Evolutionary conservation across 2,329 filamentous ascomycete species (phyloP).

Genomic region (Penicillium sp.): DNA sequence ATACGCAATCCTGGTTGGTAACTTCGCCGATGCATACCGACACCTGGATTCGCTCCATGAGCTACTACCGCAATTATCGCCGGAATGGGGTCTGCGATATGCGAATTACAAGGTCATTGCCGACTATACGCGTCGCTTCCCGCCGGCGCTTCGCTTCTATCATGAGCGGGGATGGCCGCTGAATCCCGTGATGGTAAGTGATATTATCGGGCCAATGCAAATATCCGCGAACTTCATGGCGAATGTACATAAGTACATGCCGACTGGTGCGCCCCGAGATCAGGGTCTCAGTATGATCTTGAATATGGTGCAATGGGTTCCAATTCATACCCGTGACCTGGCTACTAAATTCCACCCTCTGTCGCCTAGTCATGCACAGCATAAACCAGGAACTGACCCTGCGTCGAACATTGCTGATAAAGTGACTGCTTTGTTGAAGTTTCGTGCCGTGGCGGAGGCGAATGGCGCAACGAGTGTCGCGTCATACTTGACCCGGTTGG

Average conservation of each 20-base stretch:
- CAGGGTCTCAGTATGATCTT: slow-evolving; percentile 9
- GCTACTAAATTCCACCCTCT: slow-evolving; percentile 11
- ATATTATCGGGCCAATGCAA: slow-evolving; percentile 12
- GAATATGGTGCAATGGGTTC: neutral
- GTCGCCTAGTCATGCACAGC: neutral
- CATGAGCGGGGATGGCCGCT: slow-evolving; percentile 19
- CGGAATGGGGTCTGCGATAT: slow-evolving; percentile 26
- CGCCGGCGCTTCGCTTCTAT: slow-evolving; percentile 22
- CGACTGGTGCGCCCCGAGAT: slow-evolving; percentile 4
- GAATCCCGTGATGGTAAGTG: slow-evolving; percentile 11
- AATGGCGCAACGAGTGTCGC: slow-evolving; percentile 3
- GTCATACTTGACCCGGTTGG: slow-evolving; percentile 14
- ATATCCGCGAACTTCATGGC: slow-evolving; percentile 12
- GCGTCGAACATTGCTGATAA: neutral
- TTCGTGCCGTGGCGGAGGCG: slow-evolving; percentile 8
- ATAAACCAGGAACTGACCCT: neutral
- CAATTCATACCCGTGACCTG: slow-evolving; percentile 2
- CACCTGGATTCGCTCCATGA: slow-evolving; percentile 8
- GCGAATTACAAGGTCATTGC: slow-evolving; percentile 17
- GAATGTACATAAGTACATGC: slow-evolving; percentile 11
- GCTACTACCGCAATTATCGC: slow-evolving; percentile 12
- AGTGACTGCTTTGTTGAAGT: neutral
- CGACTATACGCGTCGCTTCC: slow-evolving; percentile 22
- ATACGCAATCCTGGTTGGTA: slow-evolving; percentile 17
- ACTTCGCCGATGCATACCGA: slow-evolving; percentile 16